These are phyloP conservation scores for Blastobotrys ciferrii DNA, from an alignment of 1,139 yeast genomes.

Conservation along the genomic window DNA sequence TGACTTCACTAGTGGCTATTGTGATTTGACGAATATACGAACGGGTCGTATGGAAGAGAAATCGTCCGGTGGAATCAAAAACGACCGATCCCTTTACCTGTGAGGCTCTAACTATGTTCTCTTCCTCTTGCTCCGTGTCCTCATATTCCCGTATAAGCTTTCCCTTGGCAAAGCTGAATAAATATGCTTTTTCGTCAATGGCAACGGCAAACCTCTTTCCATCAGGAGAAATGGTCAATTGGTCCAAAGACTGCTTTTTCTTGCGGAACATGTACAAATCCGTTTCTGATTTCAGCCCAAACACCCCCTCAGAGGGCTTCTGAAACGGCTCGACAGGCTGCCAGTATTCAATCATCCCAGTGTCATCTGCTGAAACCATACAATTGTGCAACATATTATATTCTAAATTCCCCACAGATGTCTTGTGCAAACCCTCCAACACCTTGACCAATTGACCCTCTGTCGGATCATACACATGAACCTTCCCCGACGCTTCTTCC, in stretches of 20 bases:
- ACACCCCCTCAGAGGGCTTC: slow-evolving; percentile 29
- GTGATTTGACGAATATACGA: background rate
- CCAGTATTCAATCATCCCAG: slow-evolving; percentile 51
- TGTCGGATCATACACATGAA: slow-evolving; percentile 32
- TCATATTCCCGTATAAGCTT: slow-evolving; percentile 39
- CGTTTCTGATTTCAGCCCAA: slow-evolving; percentile 45
- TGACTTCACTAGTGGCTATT: background rate
- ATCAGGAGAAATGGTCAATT: slow-evolving; percentile 33
- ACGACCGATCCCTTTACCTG: slow-evolving; percentile 20
- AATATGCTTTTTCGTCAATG: slow-evolving; percentile 38
- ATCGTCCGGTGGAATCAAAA: slow-evolving; percentile 41
- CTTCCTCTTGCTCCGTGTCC: slow-evolving; percentile 32
- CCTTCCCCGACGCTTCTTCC: slow-evolving; percentile 32
- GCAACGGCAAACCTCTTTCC: slow-evolving; percentile 35
- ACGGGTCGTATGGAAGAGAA: slow-evolving; percentile 37
- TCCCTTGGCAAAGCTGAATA: slow-evolving; percentile 41
- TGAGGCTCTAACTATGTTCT: slow-evolving; percentile 6
- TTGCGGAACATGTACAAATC: slow-evolving; percentile 44
- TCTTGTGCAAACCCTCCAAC: slow-evolving; percentile 35
- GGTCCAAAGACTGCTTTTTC: slow-evolving; percentile 32
- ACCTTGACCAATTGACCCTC: slow-evolving; percentile 22
- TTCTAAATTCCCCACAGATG: slow-evolving; percentile 33
- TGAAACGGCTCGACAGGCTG: slow-evolving; percentile 25
- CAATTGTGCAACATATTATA: slow-evolving; percentile 38
- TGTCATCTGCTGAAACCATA: slow-evolving; percentile 41